Conservation (phyloP, 2,329 filamentous ascomycete genomes). For the Ceratocystis albifundus region DNA sequence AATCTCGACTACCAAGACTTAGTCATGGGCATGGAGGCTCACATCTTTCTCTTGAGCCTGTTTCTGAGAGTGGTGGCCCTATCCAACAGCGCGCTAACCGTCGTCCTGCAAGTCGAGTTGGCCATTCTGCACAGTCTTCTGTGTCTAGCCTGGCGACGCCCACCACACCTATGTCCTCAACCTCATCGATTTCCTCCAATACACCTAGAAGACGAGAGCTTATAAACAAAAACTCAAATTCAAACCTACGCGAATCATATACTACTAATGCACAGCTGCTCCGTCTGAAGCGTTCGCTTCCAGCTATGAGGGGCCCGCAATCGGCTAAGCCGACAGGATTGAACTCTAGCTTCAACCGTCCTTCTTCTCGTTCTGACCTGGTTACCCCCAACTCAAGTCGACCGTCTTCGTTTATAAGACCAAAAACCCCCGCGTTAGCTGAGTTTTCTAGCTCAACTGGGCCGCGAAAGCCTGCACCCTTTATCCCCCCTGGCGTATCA, state of each 20-base stretch:
- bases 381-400: slow-evolving; percentile 10
- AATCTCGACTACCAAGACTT: slow-evolving; percentile 69
- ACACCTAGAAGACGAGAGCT: slow-evolving; percentile 52
- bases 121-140: slow-evolving; percentile 59
- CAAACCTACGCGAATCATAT: slow-evolving; percentile 45
- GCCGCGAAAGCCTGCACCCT: slow-evolving; percentile 54
- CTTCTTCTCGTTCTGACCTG: slow-evolving; percentile 32
- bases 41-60: slow-evolving; percentile 72
- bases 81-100: slow-evolving; percentile 45
- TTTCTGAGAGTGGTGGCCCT: slow-evolving; percentile 76
- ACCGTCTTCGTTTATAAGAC: slow-evolving; percentile 37
- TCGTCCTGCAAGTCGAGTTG: slow-evolving; percentile 55
- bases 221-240: slow-evolving; percentile 42
- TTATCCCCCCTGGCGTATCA: slow-evolving; percentile 59
- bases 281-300: slow-evolving; percentile 54
- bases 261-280: slow-evolving; percentile 55
- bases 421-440: slow-evolving; percentile 62
- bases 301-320: slow-evolving; percentile 41
- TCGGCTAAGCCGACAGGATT: slow-evolving; percentile 40
- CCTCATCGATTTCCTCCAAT: slow-evolving; percentile 35
- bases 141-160: slow-evolving; percentile 52
- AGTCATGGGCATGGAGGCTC: slow-evolving; percentile 51
- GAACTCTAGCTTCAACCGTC: slow-evolving; percentile 42
- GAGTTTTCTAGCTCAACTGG: slow-evolving; percentile 20
- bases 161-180: slow-evolving; percentile 43